These are phyloP conservation scores for Elongisporangium anandrum DNA, from an alignment of 352 stramenopile species.

Conservation along the genomic window DNA sequence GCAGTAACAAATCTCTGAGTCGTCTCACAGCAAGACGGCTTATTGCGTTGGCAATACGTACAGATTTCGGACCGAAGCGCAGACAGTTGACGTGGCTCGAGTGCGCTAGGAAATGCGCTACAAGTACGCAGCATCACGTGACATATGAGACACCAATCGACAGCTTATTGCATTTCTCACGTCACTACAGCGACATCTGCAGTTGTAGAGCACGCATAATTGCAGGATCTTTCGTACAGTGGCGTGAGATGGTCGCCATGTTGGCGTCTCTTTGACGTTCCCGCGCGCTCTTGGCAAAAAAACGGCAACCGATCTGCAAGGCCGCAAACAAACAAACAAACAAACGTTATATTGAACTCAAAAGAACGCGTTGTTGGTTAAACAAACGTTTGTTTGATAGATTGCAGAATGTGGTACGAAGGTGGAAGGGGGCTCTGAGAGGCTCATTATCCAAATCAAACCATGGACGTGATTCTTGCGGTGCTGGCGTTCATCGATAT, in stretches of 20 bases:
- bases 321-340: no score
- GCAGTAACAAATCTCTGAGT: background rate
- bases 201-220: background rate
- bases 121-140: background rate
- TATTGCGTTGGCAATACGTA: constrained; percentile 13
- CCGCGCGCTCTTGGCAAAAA: background rate
- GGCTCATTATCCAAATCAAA: constrained; percentile 1
- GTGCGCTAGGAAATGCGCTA: constrained; percentile 78
- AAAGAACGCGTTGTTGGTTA: no score
- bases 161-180: background rate
- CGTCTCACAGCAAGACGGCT: background rate
- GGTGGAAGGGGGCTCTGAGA: background rate
- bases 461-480: constrained; percentile 70
- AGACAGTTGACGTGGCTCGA: constrained; percentile 82
- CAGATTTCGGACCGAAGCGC: constrained; percentile 77
- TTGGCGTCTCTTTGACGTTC: constrained; percentile 8
- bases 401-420: background rate
- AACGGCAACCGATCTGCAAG: background rate
- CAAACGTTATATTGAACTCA: background rate
- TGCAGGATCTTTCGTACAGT: constrained; percentile 32
- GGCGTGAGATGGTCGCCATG: constrained; percentile 25
- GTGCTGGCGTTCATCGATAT: constrained; percentile 84
- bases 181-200: background rate
- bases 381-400: background rate
- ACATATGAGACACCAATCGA: constrained; percentile 1